Evolutionary conservation across 2,329 filamentous ascomycete genomes (phyloP).

Genomic region (Knufia petricola): DNA sequence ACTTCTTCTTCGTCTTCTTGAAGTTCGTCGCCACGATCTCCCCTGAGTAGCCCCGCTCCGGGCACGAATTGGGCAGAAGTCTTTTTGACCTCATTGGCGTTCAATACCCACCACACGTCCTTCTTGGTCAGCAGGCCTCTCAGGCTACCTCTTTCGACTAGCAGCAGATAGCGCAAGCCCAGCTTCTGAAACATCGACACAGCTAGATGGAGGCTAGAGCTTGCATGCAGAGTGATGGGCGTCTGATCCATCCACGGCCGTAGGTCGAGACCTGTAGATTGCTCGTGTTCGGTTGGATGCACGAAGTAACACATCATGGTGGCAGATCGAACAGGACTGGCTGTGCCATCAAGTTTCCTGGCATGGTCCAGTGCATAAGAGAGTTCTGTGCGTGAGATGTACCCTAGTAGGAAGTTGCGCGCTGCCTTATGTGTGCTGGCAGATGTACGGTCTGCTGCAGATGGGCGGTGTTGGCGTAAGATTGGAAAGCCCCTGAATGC

Average conservation of each 20-base stretch:
- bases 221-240: slow-evolving; percentile 75
- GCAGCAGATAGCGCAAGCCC: slow-evolving; percentile 80
- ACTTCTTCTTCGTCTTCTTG: slow-evolving; percentile 18
- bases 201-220: slow-evolving; percentile 70
- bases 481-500: slow-evolving; percentile 87
- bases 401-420: slow-evolving; percentile 71
- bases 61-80: slow-evolving; percentile 32
- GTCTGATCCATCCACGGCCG: slow-evolving; percentile 99
- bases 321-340: slow-evolving; percentile 31
- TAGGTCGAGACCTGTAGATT: slow-evolving; percentile 69
- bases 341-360: background rate
- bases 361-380: slow-evolving; percentile 65
- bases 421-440: slow-evolving; percentile 28
- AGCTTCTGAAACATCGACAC: slow-evolving; percentile 91
- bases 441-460: slow-evolving; percentile 1
- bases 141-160: slow-evolving; percentile 70
- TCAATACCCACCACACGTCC: slow-evolving; percentile 88
- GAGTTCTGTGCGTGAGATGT: slow-evolving; percentile 87
- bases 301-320: slow-evolving; percentile 76
- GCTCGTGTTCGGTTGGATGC: slow-evolving; percentile 72
- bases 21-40: slow-evolving; percentile 9
- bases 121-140: slow-evolving; percentile 92
- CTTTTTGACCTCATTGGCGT: slow-evolving; percentile 50
- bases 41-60: slow-evolving; percentile 16
- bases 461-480: slow-evolving; percentile 35